Conservation (phyloP, 345 rosid species). For the Sisymbrium altissimum region DNA sequence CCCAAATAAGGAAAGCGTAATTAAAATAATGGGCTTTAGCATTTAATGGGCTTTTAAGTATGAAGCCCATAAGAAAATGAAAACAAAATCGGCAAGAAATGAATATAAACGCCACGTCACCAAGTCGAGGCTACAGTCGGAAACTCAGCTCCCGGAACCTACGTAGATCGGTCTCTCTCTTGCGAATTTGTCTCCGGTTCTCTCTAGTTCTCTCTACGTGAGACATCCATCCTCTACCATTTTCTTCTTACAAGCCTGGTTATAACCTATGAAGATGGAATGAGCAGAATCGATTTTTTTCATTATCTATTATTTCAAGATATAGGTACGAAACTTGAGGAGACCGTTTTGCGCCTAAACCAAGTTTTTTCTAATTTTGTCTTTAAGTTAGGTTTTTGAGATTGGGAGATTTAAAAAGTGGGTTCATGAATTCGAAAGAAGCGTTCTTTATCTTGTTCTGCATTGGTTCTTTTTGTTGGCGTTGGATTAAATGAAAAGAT, state of each 20-base stretch:
- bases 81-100: no score
- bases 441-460: background rate
- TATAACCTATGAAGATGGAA: background rate
- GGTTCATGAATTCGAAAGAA: background rate
- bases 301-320: background rate
- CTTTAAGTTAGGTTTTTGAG: background rate
- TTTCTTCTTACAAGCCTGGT: background rate
- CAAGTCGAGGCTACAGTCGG: background rate
- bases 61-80: background rate
- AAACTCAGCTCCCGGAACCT: background rate
- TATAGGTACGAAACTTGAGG: background rate
- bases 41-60: background rate
- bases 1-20: background rate
- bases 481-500: background rate
- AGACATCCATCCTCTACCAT: background rate
- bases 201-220: background rate
- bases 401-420: background rate
- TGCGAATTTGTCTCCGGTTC: background rate
- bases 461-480: background rate
- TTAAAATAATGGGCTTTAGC: no score
- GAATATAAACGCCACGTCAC: conserved; percentile 16
- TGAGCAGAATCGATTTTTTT: background rate
- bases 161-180: conserved; percentile 10
- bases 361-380: background rate
- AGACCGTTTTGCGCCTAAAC: background rate